Evolutionary conservation across 2,329 filamentous ascomycete species (phyloP), one percentile per base, ranked within the genome.

Genomic region (Cryoendolithus antarcticus): DNA sequence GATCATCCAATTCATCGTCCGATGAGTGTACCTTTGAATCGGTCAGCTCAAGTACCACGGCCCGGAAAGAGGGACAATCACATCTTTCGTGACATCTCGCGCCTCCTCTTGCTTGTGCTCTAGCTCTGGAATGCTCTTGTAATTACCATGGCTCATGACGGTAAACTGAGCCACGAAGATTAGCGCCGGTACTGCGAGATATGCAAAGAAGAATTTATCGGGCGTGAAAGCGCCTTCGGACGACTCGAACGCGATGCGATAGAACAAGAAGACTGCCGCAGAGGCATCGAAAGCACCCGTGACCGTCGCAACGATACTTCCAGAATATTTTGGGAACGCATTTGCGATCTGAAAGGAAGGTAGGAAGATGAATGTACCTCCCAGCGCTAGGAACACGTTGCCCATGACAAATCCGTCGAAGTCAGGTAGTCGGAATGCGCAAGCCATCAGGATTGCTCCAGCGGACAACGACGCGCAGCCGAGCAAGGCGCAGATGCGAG

Each of bases 101-200:
- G 77, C 80, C 54, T 85, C 74, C 41, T 77, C 74, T 4, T 91
- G 77, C 37, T 94, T 72, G 58, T 93, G 84, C 35, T 85, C 84
- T 1, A 88, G 71, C 59, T 94, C 85, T 31, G 84, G 82, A 1
- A 86, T 74, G 0, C 63, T 67, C 48, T 65, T 63, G 53, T 65
- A 65, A 2, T 59, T 62, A 1, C 56, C 53, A 2, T 51, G 43
- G 3, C 62, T 62, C 62, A 65, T 64, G 47, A 64, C 49, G 15
- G 60, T 74, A 0, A 64, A 62, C 36, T 68, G 64, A 13, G 47
- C 45, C 2, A 65, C 54, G 4, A 60, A 46, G 38, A 69, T 67
- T 37, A 62, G 60, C 3, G 49, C 59, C 7, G 66, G 66, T 1
- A 70, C 65, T 9, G 65, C 42, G 2, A 68, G 55, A 40, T 67